phyloP scores from a whole-genome alignment of 2,329 filamentous ascomycete genomes.

The Xylariaceae sp. region DNA sequence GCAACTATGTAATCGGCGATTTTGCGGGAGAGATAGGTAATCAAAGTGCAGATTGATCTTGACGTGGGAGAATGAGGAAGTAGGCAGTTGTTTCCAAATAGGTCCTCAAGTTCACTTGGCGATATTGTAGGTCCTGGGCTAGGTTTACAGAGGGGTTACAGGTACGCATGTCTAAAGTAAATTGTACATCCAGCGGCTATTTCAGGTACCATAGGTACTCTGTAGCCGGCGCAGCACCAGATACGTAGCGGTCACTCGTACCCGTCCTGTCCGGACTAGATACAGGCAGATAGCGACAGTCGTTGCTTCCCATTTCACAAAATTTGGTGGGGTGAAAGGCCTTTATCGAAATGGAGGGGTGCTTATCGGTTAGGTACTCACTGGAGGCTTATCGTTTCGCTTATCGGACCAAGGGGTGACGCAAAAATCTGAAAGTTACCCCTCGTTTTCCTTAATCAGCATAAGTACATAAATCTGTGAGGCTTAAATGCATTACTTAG shows the following conservation, averaged over 20 bases:
- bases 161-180: not conserved
- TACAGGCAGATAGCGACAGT: not conserved
- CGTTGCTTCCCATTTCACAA: slow-evolving; percentile 14
- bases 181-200: not conserved
- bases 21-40: not conserved
- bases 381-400: slow-evolving; percentile 18
- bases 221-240: not conserved
- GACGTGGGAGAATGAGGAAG: not conserved
- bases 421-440: not conserved
- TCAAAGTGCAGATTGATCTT: not conserved
- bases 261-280: no score
- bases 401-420: not conserved
- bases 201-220: not conserved
- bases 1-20: not conserved
- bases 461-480: not conserved
- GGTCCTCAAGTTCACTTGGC: not conserved
- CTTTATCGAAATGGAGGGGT: not conserved
- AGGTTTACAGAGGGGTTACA: not conserved
- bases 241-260: no score
- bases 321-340: slow-evolving; percentile 30
- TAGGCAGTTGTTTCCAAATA: not conserved
- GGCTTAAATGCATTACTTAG: not conserved
- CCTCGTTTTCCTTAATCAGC: slow-evolving; percentile 16
- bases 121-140: not conserved
- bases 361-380: slow-evolving; percentile 13